Evolutionary conservation across 257 asterid species (phyloP).

Genomic region (Solanum piurae): DNA sequence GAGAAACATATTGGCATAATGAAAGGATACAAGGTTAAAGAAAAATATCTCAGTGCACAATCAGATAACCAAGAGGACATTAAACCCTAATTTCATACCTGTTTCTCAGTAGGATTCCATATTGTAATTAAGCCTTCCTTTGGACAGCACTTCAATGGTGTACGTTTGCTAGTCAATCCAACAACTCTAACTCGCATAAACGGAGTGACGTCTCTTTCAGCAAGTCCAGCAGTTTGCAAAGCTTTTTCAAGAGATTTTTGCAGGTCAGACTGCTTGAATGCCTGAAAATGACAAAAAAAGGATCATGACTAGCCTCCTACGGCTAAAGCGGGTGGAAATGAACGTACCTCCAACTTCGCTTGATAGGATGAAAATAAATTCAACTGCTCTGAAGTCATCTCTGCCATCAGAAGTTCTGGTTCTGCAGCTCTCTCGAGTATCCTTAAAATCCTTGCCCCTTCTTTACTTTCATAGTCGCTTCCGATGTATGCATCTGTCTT

Average conservation of each 20-base stretch:
- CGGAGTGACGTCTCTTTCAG: conserved; percentile 68
- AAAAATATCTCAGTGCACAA: not conserved
- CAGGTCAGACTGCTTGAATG: conserved; percentile 48
- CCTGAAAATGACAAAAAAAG: conserved; percentile 29
- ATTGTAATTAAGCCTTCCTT: conserved; percentile 74
- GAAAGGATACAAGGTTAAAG: not conserved
- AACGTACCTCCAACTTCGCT: conserved; percentile 78
- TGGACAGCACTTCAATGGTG: conserved; percentile 16
- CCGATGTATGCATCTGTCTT: conserved; percentile 25
- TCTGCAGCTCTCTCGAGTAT: conserved; percentile 96
- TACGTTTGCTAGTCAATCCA: conserved; percentile 50
- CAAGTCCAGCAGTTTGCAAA: conserved; percentile 74
- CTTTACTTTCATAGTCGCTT: conserved; percentile 56
- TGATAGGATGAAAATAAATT: conserved; percentile 64
- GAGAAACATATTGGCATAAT: not conserved
- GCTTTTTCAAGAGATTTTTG: conserved; percentile 64
- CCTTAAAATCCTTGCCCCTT: conserved; percentile 89
- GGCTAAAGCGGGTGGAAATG: conserved; percentile 4
- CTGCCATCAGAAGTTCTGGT: conserved; percentile 96
- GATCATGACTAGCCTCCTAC: not conserved
- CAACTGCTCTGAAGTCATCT: conserved; percentile 80
- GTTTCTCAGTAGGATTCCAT: conserved; percentile 90
- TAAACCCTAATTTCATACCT: conserved; percentile 30
- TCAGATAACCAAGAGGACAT: not conserved
- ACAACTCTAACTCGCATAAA: conserved; percentile 82